Base-by-base conservation (phyloP, 805 yeast genomes). In the Candida pseudoglaebosa region DNA sequence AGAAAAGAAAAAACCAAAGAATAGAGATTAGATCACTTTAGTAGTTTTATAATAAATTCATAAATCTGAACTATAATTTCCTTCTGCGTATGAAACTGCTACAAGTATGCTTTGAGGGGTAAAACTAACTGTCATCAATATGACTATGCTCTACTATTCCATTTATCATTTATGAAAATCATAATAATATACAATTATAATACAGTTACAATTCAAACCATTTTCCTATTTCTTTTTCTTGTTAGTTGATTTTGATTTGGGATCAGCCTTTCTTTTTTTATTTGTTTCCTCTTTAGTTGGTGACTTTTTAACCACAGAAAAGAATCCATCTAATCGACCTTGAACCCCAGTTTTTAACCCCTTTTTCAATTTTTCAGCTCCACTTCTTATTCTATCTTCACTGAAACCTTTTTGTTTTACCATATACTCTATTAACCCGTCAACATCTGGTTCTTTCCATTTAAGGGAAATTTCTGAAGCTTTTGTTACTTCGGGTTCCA, bases 251-350 rank as follows among this genome's bases (percentile, higher is more conserved):
- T 56, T 52, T 2, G 49, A 51, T 40, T 59, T 65, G 2, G 64
- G 48, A 21, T 61, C 65, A 4, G 50, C 50, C 37, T 53, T 52
- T 37, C 67, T 54, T 56, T 62, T 62, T 38, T 61, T 51, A 20
- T 56, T 55, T 37, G 49, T 44, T 38, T 48, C 44, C 56, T 57
- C 57, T 50, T 71, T 40, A 52, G 73, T 68, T 32, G 67, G 73
- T 14, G 69, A 63, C n/a, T 77, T 70, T 42, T 78, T 71, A 7
- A 72, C 65, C 33, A 81, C 87, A 52, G 80, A 78, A 65, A 93
- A 93, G 55, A 93, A 93, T 1, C 96, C 95, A 56, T 93, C 97
- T 19, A 91, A 62, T 49, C 98, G 76, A 5, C 93, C 96, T 58
- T 93, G 99, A 2, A 85, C 84, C 2, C 95, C 91, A 2, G 84